These are phyloP conservation scores for Odontarrhena argentea DNA, from an alignment of 345 rosid genomes.

Conservation along the genomic window DNA sequence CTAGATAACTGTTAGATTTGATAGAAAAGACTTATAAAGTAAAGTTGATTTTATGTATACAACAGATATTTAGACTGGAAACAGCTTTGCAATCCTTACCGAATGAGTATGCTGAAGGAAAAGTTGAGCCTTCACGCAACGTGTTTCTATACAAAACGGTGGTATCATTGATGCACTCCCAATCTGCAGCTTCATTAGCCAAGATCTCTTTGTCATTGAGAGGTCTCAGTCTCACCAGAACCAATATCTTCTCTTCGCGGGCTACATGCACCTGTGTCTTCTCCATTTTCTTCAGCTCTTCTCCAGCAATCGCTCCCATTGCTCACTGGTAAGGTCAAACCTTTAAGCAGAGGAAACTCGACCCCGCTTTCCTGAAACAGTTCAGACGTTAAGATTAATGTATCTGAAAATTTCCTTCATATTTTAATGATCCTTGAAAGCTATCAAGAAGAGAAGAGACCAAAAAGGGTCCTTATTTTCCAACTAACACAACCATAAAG, in stretches of 20 bases:
- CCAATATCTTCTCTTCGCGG: constrained; percentile 87
- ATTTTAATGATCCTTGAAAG: constrained; percentile 23
- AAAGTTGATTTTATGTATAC: constrained; percentile 1
- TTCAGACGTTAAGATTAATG: constrained; percentile 48
- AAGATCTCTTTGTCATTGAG: constrained; percentile 80
- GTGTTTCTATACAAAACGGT: constrained; percentile 87
- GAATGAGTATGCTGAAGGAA: constrained; percentile 85
- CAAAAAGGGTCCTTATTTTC: constrained; percentile 48
- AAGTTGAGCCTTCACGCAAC: constrained; percentile 91
- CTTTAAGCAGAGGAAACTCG: constrained; percentile 26
- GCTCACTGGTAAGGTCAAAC: constrained; percentile 36
- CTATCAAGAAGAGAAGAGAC: constrained; percentile 45
- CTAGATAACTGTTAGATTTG: constrained; percentile 43
- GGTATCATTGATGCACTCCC: constrained; percentile 94
- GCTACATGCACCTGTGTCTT: constrained; percentile 61
- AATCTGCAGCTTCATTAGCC: constrained; percentile 78
- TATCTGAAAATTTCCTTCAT: constrained; percentile 48
- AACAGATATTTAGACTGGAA: neutral
- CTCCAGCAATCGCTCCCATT: constrained; percentile 86
- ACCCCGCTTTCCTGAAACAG: constrained; percentile 46
- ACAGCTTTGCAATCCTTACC: constrained; percentile 52
- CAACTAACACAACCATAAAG: constrained; percentile 54
- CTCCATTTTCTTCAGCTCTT: constrained; percentile 70
- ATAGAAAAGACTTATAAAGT: constrained; percentile 4
- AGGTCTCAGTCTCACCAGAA: constrained; percentile 92